Base-by-base conservation (phyloP, 2,329 filamentous ascomycete genomes). In the Colletotrichum endophyticum region DNA sequence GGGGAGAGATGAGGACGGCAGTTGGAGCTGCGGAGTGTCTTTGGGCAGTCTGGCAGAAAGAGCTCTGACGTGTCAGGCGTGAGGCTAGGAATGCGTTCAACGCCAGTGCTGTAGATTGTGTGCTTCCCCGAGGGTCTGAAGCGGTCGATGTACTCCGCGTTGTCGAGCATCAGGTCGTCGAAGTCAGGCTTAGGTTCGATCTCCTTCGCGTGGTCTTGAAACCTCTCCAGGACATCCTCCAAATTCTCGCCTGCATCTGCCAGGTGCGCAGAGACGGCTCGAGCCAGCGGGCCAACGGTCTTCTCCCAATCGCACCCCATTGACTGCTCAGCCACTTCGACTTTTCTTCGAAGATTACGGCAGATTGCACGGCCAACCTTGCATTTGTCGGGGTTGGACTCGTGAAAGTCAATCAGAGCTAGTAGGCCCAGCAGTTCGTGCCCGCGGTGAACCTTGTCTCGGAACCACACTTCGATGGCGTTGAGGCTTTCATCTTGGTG, bases 151-250 rank as follows among this genome's bases (percentile, higher is more conserved):
- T n/a, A 44, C 19, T n/a, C 19, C 39, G 39, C 39, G 16, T 44
- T 44, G 39, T 44, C 39, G 9, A n/a, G 39, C 19, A 44, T 4
- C 3, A 44, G 39, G 5, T 44, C 39, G 19, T 49, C 44, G 6
- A 0, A 49, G 11, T 49, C 11, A 2, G 44, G 44, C 12, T 22
- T 1, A 22, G 44, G n/a, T 4, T 49, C 44, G 11, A 49, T 49
- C 44, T 13, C 3, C 11, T 49, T 49, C 6, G 44, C 44, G 3
- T 49, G 6, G 4, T 1, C 44, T 1, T 49, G 19, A 4, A 49
- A 49, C 1, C 6, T 49, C 0, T 49, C 0, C n/a, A 49, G n/a
- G n/a, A 49, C 0, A 22, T 22, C 0, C 0, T 3, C n/a, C 44
- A 49, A 49, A 0, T 49, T 13, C 44, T 49, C 0, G 19, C 44